These are phyloP conservation scores for Pyronema domesticum DNA, from an alignment of 495 filamentous ascomycete species.

Conservation along the genomic window DNA sequence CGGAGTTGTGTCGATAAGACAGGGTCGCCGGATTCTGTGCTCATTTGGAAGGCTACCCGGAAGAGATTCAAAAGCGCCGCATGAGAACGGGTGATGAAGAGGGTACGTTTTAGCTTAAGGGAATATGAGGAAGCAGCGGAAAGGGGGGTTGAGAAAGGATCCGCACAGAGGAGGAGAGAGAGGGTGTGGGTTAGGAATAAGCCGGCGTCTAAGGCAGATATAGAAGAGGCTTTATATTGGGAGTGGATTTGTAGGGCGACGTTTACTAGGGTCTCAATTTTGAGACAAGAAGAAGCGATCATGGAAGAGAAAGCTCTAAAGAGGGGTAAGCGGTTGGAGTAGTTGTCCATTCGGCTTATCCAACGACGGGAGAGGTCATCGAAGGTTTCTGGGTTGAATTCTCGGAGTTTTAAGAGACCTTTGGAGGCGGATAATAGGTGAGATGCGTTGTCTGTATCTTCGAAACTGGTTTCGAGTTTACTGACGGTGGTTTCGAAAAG, in stretches of 20 bases:
- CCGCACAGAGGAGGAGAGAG: conserved; percentile 10
- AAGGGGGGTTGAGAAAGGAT: not conserved
- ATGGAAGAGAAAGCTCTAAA: conserved; percentile 16
- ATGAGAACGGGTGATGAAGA: conserved; percentile 5
- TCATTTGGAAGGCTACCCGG: not conserved
- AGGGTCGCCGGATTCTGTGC: not conserved
- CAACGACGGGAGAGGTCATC: conserved; percentile 20
- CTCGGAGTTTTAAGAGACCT: conserved; percentile 18
- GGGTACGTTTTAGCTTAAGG: conserved; percentile 17
- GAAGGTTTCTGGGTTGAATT: conserved; percentile 14
- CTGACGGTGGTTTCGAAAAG: conserved; percentile 24
- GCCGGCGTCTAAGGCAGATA: not conserved
- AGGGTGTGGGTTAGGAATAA: conserved; percentile 12
- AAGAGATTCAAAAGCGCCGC: not conserved
- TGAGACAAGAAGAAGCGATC: conserved; percentile 18
- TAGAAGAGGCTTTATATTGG: not conserved
- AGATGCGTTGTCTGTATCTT: conserved; percentile 9
- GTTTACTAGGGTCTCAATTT: conserved; percentile 12
- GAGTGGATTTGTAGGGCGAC: conserved; percentile 7
- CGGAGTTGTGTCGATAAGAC: not conserved
- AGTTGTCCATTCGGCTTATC: conserved; percentile 7
- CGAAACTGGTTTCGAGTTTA: conserved; percentile 18
- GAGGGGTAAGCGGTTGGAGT: conserved; percentile 12
- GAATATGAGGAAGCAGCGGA: conserved; percentile 9
- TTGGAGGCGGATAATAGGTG: conserved; percentile 10